These are phyloP conservation scores for Chaetomiaceae sp. DNA, from an alignment of 2,329 filamentous ascomycete genomes.

Conservation along the genomic window DNA sequence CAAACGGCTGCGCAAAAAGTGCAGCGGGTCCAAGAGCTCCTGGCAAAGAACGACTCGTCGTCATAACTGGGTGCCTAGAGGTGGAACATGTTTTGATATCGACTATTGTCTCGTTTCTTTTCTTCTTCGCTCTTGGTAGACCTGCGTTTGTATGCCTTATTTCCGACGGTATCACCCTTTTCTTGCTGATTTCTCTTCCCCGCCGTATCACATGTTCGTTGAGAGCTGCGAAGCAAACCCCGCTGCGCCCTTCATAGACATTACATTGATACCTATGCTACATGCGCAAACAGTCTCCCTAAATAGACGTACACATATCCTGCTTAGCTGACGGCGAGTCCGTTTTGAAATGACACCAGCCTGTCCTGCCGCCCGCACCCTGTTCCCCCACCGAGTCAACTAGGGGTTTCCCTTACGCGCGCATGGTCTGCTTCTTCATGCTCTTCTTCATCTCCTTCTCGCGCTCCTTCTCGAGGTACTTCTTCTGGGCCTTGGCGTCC, in stretches of 20 bases:
- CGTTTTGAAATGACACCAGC: too few relatives aligned
- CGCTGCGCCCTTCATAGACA: background rate
- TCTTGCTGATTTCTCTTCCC: too few relatives aligned
- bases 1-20: constrained; percentile 81
- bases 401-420: constrained; percentile 33
- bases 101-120: background rate
- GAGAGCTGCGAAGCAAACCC: too few relatives aligned
- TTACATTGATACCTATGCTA: background rate
- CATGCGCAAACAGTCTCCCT: background rate
- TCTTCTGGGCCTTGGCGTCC: constrained; percentile 78
- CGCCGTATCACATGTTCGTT: too few relatives aligned
- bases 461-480: constrained; percentile 73
- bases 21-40: constrained; percentile 48
- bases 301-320: background rate
- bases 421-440: constrained; percentile 49
- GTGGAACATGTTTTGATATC: background rate
- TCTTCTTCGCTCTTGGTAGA: background rate
- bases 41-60: constrained; percentile 29
- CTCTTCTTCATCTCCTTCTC: constrained; percentile 61
- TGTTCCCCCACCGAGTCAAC: too few relatives aligned
- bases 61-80: background rate
- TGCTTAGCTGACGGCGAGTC: too few relatives aligned
- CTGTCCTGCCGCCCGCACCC: too few relatives aligned
- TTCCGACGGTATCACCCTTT: too few relatives aligned
- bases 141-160: too few relatives aligned